Base-by-base conservation (phyloP, 192 early-diverging fungal species). In the Backusella westeae region DNA sequence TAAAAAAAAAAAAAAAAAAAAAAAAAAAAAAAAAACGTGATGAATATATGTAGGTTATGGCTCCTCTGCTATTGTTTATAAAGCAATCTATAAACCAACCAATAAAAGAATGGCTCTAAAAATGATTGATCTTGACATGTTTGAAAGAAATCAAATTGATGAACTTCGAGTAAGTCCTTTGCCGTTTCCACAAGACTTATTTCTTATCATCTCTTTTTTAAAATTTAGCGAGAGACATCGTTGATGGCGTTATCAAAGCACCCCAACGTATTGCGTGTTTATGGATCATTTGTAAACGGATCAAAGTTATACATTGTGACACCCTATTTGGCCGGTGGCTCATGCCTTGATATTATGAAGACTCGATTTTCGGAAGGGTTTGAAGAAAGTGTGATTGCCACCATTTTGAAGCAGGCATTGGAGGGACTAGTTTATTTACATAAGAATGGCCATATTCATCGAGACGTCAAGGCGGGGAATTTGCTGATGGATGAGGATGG, bases 131-230 rank as follows among this genome's bases (percentile, higher is more conserved):
- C 82, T 96, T 75, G 95, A 96, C 78, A 90, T 90, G 87, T 96
- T 96, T 91, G 94, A 95, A 73, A 82, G 95, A 23, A 93, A 94
- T 79, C 95, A 96, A 81, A 96, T 96, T 75, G 95, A 96, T 77
- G 95, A 96, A 82, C 86, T 96, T 56, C 81, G 95, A 77, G 91
- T 93, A 84, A 76, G 82, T 83, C 26, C 0, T 17, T 42, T 17
- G 41, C 8, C 5, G 8, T 46, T n/a, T 19, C 10, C 15, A n/a
- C 29, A 52, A 56, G 32, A 7, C 12, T 6, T 38, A 4, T 65
- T 2, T 65, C 36, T 29, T 32, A 32, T 32, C 32, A 32, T 32
- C 29, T 29, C 1, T 32, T 38, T 41, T 36, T 29, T 21, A 38
- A 74, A 36, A 15, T 46, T n/a, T 69, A 94, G 90, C 75, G 94